These are phyloP conservation scores for Xylaria sp. DNA, from an alignment of 2,329 filamentous ascomycete genomes.

Conservation along the genomic window DNA sequence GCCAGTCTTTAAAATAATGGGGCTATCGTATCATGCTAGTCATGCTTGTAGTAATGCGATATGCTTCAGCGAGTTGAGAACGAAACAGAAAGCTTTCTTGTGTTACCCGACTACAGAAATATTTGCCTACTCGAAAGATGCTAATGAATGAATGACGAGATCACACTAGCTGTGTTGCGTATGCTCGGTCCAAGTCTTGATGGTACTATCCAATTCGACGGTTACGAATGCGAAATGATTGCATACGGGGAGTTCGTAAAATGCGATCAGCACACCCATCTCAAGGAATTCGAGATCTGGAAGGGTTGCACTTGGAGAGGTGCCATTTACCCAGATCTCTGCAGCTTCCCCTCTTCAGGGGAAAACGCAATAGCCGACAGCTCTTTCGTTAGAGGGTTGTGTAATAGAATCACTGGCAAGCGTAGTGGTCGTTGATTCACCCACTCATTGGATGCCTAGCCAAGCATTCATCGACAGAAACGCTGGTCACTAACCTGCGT, in stretches of 20 bases:
- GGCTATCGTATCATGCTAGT: background rate
- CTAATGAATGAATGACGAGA: background rate
- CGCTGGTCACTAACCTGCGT: background rate
- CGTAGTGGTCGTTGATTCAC: background rate
- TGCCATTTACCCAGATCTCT: conserved; percentile 23
- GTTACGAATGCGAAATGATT: background rate
- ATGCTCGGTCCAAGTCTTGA: conserved; percentile 6
- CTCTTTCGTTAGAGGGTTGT: background rate
- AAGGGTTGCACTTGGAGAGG: conserved; percentile 20
- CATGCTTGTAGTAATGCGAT: background rate
- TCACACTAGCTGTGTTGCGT: background rate
- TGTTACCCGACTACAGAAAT: background rate
- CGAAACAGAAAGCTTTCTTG: background rate
- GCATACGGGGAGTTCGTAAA: background rate
- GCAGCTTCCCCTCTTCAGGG: background rate
- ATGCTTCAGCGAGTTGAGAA: background rate
- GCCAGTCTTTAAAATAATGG: background rate
- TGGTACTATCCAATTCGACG: conserved; percentile 4
- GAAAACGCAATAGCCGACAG: conserved; percentile 1
- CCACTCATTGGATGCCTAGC: background rate
- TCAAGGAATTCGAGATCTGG: conserved; percentile 4
- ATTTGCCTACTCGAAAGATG: background rate
- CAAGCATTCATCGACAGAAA: background rate
- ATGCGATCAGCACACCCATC: conserved; percentile 5
- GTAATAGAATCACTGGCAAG: background rate